A percentile compares a stretch with the other conserved stretches of the same genome.
Evolutionary conservation across 2,329 filamentous ascomycete species (phyloP).

Genomic region (Cordyceps militaris): DNA sequence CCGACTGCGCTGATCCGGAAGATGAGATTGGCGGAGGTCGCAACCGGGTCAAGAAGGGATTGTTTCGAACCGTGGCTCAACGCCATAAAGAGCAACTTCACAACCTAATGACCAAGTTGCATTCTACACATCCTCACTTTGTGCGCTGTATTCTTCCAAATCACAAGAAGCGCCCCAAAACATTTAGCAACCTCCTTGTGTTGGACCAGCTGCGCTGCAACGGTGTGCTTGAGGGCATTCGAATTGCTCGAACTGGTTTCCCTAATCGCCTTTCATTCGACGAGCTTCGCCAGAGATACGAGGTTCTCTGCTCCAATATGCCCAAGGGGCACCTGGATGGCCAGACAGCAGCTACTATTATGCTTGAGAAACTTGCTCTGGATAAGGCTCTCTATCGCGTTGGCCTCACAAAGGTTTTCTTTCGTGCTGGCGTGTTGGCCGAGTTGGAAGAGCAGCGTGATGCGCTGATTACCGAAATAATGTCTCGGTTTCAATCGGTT

Average conservation of each 20-base stretch:
- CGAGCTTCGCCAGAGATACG: constrained; percentile 92
- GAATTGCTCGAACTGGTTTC: constrained; percentile 94
- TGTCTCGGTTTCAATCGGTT: constrained; percentile 86
- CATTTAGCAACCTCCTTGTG: constrained; percentile 85
- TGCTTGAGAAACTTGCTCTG: constrained; percentile 81
- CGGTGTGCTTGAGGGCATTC: constrained; percentile 96
- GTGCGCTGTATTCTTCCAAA: constrained; percentile 97
- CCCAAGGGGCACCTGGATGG: constrained; percentile 88
- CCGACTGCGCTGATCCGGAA: constrained; percentile 77
- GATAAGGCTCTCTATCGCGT: constrained; percentile 86
- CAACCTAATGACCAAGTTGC: constrained; percentile 87
- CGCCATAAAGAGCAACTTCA: constrained; percentile 97
- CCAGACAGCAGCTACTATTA: constrained; percentile 74
- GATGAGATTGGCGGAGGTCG: constrained; percentile 61
- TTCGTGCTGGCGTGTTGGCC: constrained; percentile 89
- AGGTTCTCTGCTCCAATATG: constrained; percentile 83
- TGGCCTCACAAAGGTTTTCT: constrained; percentile 95
- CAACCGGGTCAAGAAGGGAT: constrained; percentile 89
- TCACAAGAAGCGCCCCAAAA: constrained; percentile 93
- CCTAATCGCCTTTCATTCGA: constrained; percentile 87
- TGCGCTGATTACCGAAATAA: constrained; percentile 85
- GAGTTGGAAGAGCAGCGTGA: constrained; percentile 96
- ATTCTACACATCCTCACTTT: constrained; percentile 96
- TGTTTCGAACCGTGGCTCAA: constrained; percentile 95
- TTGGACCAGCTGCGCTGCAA: constrained; percentile 97